Evolutionary conservation across 495 filamentous ascomycete genomes (phyloP).

Genomic region (Hypomontagnella submonticulosa): DNA sequence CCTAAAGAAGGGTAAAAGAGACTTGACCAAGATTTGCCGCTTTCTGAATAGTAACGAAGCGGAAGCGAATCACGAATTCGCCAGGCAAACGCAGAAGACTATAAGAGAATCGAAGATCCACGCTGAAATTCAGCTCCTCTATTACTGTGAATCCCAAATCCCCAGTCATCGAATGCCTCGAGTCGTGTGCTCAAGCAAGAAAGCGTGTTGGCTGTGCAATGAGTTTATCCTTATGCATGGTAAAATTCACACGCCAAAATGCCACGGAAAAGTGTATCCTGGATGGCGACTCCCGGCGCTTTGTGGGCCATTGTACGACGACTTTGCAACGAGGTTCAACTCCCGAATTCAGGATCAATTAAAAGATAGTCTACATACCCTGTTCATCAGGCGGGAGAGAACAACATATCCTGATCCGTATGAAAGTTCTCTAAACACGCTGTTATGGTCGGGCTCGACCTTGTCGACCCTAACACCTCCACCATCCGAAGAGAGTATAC

Average conservation of each 20-base stretch:
- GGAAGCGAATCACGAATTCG: conserved; percentile 30
- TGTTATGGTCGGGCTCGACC: conserved; percentile 33
- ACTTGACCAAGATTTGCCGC: conserved; percentile 14
- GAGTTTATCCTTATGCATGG: conserved; percentile 55
- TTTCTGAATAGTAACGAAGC: conserved; percentile 6
- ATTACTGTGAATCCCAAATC: conserved; percentile 50
- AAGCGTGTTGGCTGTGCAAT: conserved; percentile 63
- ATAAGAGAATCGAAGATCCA: conserved; percentile 55
- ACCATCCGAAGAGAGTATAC: neutral
- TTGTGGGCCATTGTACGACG: conserved; percentile 1
- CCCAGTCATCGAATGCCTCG: conserved; percentile 47
- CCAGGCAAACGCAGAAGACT: conserved; percentile 26
- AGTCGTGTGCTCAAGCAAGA: conserved; percentile 62
- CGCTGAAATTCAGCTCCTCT: conserved; percentile 62
- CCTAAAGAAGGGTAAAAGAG: conserved; percentile 10
- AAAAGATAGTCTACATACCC: conserved; percentile 21
- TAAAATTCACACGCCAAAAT: conserved; percentile 52
- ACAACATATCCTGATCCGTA: conserved; percentile 20
- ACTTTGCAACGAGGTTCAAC: conserved; percentile 38
- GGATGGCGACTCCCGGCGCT: conserved; percentile 48
- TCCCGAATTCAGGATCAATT: conserved; percentile 7
- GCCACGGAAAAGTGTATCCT: conserved; percentile 57
- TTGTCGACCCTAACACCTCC: neutral
- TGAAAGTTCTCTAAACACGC: conserved; percentile 41
- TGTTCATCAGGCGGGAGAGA: conserved; percentile 9